A percentile compares a stretch with the other conserved stretches of the same genome.
Evolutionary conservation across 2,329 filamentous ascomycete genomes (phyloP).

Genomic region (Ophiocordyceps australis): DNA sequence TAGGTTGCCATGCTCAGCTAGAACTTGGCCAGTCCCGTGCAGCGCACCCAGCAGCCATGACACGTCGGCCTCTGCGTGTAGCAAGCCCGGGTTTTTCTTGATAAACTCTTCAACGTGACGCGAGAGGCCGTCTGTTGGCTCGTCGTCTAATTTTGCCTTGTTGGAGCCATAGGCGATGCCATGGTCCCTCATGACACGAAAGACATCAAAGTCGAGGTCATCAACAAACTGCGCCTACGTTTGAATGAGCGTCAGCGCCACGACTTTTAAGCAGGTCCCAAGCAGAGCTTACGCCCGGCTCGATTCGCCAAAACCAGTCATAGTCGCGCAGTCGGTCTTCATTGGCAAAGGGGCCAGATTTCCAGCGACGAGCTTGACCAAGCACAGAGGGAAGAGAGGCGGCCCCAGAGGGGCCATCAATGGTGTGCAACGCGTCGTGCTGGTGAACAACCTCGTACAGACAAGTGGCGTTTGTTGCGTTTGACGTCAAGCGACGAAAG

Average conservation of each 20-base stretch:
- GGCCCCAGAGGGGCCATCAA: conserved; percentile 8
- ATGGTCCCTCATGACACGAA: conserved; percentile 70
- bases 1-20: too few relatives aligned
- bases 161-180: conserved; percentile 62
- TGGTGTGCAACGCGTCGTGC: conserved; percentile 60
- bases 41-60: conserved; percentile 22
- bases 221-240: conserved; percentile 32
- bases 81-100: conserved; percentile 20
- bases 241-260: conserved; percentile 1
- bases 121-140: conserved; percentile 23
- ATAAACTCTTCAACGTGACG: conserved; percentile 25
- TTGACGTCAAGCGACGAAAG: conserved; percentile 52
- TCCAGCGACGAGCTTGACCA: conserved; percentile 70
- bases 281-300: conserved; percentile 32
- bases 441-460: conserved; percentile 56
- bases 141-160: conserved; percentile 26
- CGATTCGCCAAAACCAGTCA: conserved; percentile 42
- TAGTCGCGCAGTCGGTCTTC: conserved; percentile 49
- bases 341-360: conserved; percentile 64
- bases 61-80: conserved; percentile 28
- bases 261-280: background rate
- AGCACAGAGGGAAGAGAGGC: conserved; percentile 35
- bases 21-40: too few relatives aligned
- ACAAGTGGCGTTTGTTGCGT: conserved; percentile 52
- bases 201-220: conserved; percentile 65